These are phyloP conservation scores for Pythium sukuiense DNA, from an alignment of 352 stramenopile species.

Conservation along the genomic window DNA sequence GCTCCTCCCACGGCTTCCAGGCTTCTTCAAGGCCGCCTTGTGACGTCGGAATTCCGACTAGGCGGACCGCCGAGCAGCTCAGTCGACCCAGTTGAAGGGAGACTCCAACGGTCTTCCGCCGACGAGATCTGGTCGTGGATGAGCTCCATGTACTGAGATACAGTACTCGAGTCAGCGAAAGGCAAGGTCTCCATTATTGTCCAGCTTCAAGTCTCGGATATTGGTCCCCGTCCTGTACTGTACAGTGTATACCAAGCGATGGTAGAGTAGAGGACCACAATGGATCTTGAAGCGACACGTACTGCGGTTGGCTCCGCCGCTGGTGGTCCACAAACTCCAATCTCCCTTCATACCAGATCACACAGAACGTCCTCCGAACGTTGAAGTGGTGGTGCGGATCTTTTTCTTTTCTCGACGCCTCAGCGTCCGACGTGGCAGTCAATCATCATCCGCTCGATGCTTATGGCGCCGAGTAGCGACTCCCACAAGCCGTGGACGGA, in stretches of 20 bases:
- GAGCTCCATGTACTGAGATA: not conserved
- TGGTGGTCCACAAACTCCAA: not conserved
- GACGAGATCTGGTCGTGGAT: not conserved
- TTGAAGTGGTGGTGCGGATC: not conserved
- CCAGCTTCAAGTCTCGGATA: too few relatives aligned
- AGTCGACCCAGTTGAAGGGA: too few relatives aligned
- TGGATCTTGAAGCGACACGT: not conserved
- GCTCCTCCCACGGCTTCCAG: not conserved
- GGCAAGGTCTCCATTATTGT: too few relatives aligned
- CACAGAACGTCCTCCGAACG: not conserved
- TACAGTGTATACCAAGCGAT: too few relatives aligned
- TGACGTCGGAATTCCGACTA: not conserved
- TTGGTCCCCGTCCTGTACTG: too few relatives aligned
- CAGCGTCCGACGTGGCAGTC: not conserved
- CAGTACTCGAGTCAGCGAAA: too few relatives aligned
- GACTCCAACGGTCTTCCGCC: not conserved
- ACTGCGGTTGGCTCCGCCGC: not conserved
- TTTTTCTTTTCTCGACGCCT: not conserved
- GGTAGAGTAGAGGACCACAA: too few relatives aligned
- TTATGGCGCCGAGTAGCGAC: not conserved
- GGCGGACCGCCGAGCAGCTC: too few relatives aligned
- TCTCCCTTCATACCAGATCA: not conserved
- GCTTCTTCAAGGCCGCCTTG: not conserved
- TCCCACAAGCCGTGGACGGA: too few relatives aligned
- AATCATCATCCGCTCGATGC: not conserved